Percentiles rank a stretch among this genome's conserved stretches.
Conservation (phyloP, 768 basidiomycete species). For the Tubosaeta brunneosetosa region DNA sequence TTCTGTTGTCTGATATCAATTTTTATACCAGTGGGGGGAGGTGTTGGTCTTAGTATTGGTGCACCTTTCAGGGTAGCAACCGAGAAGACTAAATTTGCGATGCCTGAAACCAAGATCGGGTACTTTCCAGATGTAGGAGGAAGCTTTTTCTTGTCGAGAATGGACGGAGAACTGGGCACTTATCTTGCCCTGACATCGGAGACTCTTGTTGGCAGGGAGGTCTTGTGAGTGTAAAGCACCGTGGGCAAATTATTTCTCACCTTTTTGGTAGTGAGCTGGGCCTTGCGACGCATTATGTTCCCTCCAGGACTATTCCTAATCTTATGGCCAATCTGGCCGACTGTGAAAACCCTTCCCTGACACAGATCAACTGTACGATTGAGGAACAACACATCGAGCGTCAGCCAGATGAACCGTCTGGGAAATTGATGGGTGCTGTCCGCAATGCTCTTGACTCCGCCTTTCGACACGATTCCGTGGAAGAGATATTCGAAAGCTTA, state of each 20-base stretch:
- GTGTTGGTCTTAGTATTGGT: conserved; percentile 79
- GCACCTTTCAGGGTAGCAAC: conserved; percentile 93
- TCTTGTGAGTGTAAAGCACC: conserved; percentile 59
- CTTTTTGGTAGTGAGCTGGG: conserved; percentile 67
- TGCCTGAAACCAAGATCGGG: conserved; percentile 95
- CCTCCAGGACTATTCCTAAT: conserved; percentile 66
- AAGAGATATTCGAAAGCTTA: conserved; percentile 62
- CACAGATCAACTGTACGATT: conserved; percentile 64
- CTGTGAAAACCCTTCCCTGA: conserved; percentile 32
- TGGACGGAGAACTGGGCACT: conserved; percentile 92
- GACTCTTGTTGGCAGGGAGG: conserved; percentile 68
- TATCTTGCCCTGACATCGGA: conserved; percentile 87
- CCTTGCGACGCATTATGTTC: conserved; percentile 90
- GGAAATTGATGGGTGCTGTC: conserved; percentile 52
- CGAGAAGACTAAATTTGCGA: conserved; percentile 85
- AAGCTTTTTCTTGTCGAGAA: conserved; percentile 79
- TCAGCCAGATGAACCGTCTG: conserved; percentile 48
- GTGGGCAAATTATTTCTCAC: conserved; percentile 9
- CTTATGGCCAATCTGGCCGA: conserved; percentile 64
- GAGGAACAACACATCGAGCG: conserved; percentile 59
- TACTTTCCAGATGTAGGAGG: conserved; percentile 93
- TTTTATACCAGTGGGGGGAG: conserved; percentile 78
- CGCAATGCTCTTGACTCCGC: conserved; percentile 78
- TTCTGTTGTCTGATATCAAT: conserved; percentile 1
- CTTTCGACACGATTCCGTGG: conserved; percentile 69